A percentile compares a stretch with the other conserved stretches of the same genome.
phyloP scores from a whole-genome alignment of 768 basidiomycete genomes.

The Strobilomyces echinocephalus region DNA sequence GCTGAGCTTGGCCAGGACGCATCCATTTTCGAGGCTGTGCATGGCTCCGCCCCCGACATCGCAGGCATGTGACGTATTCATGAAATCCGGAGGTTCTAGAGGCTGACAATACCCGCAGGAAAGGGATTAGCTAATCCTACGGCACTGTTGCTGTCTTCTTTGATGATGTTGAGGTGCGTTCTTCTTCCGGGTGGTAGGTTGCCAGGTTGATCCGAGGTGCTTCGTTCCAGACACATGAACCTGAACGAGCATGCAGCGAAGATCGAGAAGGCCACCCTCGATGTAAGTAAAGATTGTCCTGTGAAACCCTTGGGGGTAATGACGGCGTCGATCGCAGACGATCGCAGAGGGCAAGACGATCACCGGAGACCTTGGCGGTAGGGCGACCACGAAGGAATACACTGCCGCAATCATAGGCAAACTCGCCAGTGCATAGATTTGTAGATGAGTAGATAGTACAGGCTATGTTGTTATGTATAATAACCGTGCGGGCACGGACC shows the following conservation, averaged over 20 bases:
- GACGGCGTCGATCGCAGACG: constrained; percentile 49
- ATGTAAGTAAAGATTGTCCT: constrained; percentile 48
- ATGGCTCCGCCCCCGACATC: constrained; percentile 99
- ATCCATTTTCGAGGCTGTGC: constrained; percentile 98
- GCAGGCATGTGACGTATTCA: constrained; percentile 53
- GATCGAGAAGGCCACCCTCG: constrained; percentile 89
- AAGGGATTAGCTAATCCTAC: constrained; percentile 98
- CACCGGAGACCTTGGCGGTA: constrained; percentile 95
- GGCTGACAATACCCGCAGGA: constrained; percentile 38
- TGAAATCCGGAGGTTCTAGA: neutral
- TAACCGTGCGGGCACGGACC: constrained; percentile 1
- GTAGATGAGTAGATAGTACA: constrained; percentile 16
- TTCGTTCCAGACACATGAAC: constrained; percentile 77
- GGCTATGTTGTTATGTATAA: constrained; percentile 3
- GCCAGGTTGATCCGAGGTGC: constrained; percentile 23
- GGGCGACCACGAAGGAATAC: constrained; percentile 84
- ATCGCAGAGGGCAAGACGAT: constrained; percentile 95
- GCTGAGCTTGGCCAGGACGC: constrained; percentile 63
- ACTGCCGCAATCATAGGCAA: constrained; percentile 82
- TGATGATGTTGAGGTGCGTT: constrained; percentile 94
- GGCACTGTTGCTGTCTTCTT: constrained; percentile 87
- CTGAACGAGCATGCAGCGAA: constrained; percentile 75
- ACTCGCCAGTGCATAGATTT: constrained; percentile 35
- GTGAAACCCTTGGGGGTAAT: neutral
- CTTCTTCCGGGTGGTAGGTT: constrained; percentile 5